Base-by-base conservation (phyloP, 768 basidiomycete genomes). In the Fomitopsis serialis region DNA sequence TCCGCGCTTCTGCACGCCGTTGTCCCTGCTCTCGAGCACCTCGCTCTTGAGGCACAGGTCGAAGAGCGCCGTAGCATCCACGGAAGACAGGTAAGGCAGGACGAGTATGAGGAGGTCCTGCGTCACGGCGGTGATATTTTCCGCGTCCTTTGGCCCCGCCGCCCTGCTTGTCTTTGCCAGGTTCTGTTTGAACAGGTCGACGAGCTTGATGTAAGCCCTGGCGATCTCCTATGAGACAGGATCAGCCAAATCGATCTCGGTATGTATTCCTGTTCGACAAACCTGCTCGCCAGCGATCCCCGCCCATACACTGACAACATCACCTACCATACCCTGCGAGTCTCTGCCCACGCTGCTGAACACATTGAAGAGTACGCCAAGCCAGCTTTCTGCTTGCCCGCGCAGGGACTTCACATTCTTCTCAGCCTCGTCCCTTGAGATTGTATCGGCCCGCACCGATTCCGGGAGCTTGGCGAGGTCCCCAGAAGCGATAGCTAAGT, bases 281-380 rank as follows among this genome's bases (percentile, higher is more conserved):
- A 89, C 89, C 74, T 81, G 67, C 53, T 85, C 78, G 21, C 80
- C 81, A 32, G 93, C 86, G 55, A 98, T 87, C 6, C 78, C 79
- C 34, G 87, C 77, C 92, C 95, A 99, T n/a, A 78, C 77, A 13
- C 77, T 81, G 62, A 98, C 89, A 42, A 92, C 92, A 50, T 94
- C 92, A 19, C 94, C 92, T 15, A 98, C 84, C 71, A 84, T 76
- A 8, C 84, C 82, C 48, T 89, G 75, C 46, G 66, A 71, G 57
- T 97, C 93, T 47, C 82, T 77, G n/a, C 79, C 81, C 29, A 89
- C 82, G 55, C 80, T 91, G 53, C 88, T 81, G 70, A 96, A 98
- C n/a, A 99, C 87, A 66, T 99, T 99, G 76, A 98, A 94, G 43
- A 97, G 75, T 4, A 98, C 93, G 0, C 92, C 86, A 32, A 98